phyloP scores from a whole-genome alignment of 2,329 filamentous ascomycete species.

The Venturiaceae sp. region DNA sequence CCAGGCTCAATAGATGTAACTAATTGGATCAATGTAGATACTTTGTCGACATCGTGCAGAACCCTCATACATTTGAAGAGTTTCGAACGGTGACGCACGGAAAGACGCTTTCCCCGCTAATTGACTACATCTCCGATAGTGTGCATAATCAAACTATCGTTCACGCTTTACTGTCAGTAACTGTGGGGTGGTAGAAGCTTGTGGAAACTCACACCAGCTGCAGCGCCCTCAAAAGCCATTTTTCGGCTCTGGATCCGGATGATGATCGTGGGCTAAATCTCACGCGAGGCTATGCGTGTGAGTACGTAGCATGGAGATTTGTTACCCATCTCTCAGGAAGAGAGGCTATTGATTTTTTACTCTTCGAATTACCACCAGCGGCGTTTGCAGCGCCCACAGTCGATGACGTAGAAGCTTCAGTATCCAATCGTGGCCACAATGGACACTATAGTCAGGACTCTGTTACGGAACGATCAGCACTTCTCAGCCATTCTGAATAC shows the following conservation, averaged over 20 bases:
- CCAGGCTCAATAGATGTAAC: not conserved
- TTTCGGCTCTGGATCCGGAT: constrained; percentile 48
- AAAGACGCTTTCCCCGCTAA: constrained; percentile 46
- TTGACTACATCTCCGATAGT: constrained; percentile 52
- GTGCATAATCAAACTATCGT: constrained; percentile 62
- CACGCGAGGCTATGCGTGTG: constrained; percentile 62
- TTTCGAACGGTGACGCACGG: constrained; percentile 57
- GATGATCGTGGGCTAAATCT: constrained; percentile 56
- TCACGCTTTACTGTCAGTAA: constrained; percentile 60
- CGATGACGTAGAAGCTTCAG: constrained; percentile 8
- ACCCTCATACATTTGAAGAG: constrained; percentile 65
- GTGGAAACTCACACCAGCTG: not conserved
- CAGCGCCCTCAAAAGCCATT: constrained; percentile 69
- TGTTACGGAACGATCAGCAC: not conserved
- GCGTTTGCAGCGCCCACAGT: constrained; percentile 9
- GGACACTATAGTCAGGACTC: not conserved
- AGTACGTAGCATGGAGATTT: constrained; percentile 74
- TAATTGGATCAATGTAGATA: constrained; percentile 37
- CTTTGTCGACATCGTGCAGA: constrained; percentile 50
- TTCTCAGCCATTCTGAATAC: not conserved
- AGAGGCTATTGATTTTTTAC: constrained; percentile 64
- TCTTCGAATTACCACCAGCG: constrained; percentile 57
- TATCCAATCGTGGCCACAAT: not conserved
- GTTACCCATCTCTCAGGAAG: constrained; percentile 60
- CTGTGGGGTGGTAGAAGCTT: not conserved